Evolutionary conservation across 2,329 filamentous ascomycete genomes (phyloP).

Genomic region (Hypoxylon sp.): DNA sequence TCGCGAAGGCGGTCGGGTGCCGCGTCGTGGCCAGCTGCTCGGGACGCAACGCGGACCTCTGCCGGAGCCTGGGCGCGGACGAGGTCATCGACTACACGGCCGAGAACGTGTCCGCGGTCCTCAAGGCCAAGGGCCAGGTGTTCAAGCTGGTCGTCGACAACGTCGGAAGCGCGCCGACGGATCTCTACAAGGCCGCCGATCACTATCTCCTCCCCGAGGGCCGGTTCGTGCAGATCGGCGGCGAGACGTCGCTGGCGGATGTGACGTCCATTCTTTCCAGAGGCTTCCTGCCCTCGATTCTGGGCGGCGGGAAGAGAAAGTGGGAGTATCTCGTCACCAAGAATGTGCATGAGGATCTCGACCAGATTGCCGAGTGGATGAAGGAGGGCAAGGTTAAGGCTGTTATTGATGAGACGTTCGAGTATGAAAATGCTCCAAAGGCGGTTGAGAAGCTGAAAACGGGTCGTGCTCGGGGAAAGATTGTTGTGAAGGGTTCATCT

Average conservation of each 20-base stretch:
- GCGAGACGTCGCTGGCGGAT: slow-evolving; percentile 38
- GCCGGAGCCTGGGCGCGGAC: slow-evolving; percentile 67
- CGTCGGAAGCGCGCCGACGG: slow-evolving; percentile 56
- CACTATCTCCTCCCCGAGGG: slow-evolving; percentile 59
- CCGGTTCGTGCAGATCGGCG: slow-evolving; percentile 62
- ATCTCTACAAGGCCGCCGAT: slow-evolving; percentile 62
- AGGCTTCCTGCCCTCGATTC: slow-evolving; percentile 44
- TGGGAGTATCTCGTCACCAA: slow-evolving; percentile 51
- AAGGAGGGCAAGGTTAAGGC: slow-evolving; percentile 65
- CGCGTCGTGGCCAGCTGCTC: slow-evolving; percentile 68
- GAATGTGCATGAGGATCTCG: slow-evolving; percentile 55
- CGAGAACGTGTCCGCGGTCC: slow-evolving; percentile 54
- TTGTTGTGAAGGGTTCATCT: slow-evolving; percentile 52
- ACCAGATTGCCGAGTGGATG: slow-evolving; percentile 62
- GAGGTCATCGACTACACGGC: slow-evolving; percentile 68
- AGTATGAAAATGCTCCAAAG: slow-evolving; percentile 63
- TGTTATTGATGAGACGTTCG: slow-evolving; percentile 63
- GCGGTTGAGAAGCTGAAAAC: slow-evolving; percentile 67
- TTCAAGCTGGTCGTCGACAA: slow-evolving; percentile 67
- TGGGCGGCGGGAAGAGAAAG: slow-evolving; percentile 53
- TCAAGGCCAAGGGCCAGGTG: slow-evolving; percentile 57
- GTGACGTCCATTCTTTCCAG: slow-evolving; percentile 36
- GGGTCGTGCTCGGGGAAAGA: slow-evolving; percentile 65
- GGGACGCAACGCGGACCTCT: slow-evolving; percentile 63
- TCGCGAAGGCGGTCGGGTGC: slow-evolving; percentile 68